Conservation (phyloP, 352 stramenopile species). For the Globisporangium apiculatum region DNA sequence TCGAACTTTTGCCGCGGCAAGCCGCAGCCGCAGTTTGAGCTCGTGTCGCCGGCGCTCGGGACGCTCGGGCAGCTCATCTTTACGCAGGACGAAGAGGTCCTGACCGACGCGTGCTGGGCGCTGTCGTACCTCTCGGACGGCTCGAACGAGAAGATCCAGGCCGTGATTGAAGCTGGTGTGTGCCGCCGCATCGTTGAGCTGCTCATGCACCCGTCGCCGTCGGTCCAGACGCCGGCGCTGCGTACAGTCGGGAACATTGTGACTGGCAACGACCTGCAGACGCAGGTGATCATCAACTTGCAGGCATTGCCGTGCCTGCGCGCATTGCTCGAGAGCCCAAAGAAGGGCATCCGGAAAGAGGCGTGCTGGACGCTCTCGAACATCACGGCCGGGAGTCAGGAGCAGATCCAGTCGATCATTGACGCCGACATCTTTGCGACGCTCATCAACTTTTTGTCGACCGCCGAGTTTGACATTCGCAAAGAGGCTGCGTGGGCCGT, state of each 20-base stretch:
- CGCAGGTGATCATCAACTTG: constrained; percentile 98
- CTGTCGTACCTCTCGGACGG: constrained; percentile 98
- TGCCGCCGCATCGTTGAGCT: constrained; percentile 96
- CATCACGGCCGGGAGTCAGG: constrained; percentile 98
- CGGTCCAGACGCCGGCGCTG: constrained; percentile 77
- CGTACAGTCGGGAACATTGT: constrained; percentile 98
- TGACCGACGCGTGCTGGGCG: constrained; percentile 99
- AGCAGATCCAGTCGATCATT: constrained; percentile 98
- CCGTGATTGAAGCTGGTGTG: constrained; percentile 96
- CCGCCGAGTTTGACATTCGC: constrained; percentile 94
- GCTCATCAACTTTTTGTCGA: constrained; percentile 95
- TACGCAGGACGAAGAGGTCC: constrained; percentile 96
- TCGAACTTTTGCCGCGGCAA: constrained; percentile 98
- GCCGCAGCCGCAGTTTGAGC: constrained; percentile 93
- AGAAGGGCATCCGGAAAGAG: constrained; percentile 99
- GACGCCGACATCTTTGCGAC: constrained; percentile 96
- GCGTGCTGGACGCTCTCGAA: constrained; percentile 99
- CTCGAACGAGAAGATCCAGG: constrained; percentile 98
- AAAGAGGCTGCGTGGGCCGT: constrained; percentile 86
- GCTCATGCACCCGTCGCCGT: constrained; percentile 74
- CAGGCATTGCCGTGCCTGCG: constrained; percentile 95
- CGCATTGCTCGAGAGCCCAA: constrained; percentile 90
- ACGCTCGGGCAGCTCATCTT: constrained; percentile 97
- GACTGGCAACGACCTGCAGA: constrained; percentile 98
- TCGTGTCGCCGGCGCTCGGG: constrained; percentile 91